Percentiles rank a stretch among this genome's conserved stretches.
Conservation (phyloP, 176 grass and related monocot genomes). For the Carex scoparia region DNA sequence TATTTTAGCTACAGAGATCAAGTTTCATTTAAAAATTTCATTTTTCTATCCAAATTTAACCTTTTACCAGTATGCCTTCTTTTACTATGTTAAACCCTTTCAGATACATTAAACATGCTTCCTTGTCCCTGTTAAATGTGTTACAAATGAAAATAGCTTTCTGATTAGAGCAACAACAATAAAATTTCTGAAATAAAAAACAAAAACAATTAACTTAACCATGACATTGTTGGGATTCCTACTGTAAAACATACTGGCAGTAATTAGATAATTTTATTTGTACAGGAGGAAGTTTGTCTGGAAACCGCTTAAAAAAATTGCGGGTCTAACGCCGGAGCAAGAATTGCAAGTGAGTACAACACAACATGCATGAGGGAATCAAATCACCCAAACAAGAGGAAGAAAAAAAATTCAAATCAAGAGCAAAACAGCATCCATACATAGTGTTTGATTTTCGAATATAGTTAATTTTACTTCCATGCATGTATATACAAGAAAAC, state of each 20-base stretch:
- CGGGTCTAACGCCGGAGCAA: conserved; percentile 43
- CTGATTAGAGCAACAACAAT: no score
- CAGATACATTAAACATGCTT: neutral
- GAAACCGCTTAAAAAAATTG: conserved; percentile 78
- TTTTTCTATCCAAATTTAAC: neutral
- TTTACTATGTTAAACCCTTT: neutral
- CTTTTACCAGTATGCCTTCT: neutral
- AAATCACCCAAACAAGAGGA: neutral
- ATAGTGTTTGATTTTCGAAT: neutral
- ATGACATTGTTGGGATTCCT: neutral
- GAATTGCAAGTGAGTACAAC: neutral
- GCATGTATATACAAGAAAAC: neutral
- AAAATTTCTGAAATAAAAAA: no score
- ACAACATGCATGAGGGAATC: neutral
- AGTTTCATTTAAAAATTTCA: no score
- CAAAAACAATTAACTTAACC: neutral
- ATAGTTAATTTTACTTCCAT: neutral
- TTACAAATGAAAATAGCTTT: neutral
- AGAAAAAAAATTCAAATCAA: neutral
- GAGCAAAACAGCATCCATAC: neutral
- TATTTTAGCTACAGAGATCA: no score
- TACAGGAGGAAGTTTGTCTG: conserved; percentile 80
- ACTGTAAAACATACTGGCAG: neutral
- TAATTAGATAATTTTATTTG: neutral
- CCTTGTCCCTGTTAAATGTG: neutral